Evolutionary conservation across 306 rosid species (phyloP), one percentile per base, ranked within the genome.

Genomic region (Canavalia ensiformis): DNA sequence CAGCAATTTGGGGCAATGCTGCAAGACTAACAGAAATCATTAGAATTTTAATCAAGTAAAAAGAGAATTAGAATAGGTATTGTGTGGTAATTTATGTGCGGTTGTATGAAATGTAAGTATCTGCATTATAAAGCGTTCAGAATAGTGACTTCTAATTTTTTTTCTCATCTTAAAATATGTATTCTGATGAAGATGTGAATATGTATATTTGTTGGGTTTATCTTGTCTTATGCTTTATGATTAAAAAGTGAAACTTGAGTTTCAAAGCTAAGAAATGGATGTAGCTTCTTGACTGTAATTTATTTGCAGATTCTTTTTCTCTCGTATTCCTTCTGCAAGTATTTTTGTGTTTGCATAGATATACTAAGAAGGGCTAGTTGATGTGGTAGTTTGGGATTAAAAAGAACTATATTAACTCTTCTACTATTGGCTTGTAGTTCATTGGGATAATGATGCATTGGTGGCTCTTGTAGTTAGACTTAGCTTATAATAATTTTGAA

Each of bases 251-350:
- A 76, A 57, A 68, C 57, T 56, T 34, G 52, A 37, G 18, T 72
- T 81, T 77, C 74, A 72, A 57, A 71, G 68, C 74, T 77, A 57
- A 56, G 51, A 67, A 44, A 54, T 54, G 9, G 30, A 44, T 45
- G n/a, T 5, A 52, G 44, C 52, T 81, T 74, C 76, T 68, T 30
- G 33, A 45, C 50, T 35, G 29, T 68, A 68, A 42, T 68, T 28
- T 68, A 42, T 82, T 66, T 54, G 66, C 59, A 64, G 68, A 47
- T 65, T 65, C 11, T 35, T 58, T 59, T 60, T 47, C 13, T 60
- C 29, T 49, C 8, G 31, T 28, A 30, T 76, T 59, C 41, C 37
- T 42, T 6, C 55, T 68, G 66, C 65, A 47, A 42, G 42, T 72
- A 11, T 81, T 57, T 37, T 30, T 49, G 6, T 42, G 8, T 50